Base-by-base conservation (phyloP, 805 yeast genomes). In the Hanseniaspora pseudoguilliermondii region DNA sequence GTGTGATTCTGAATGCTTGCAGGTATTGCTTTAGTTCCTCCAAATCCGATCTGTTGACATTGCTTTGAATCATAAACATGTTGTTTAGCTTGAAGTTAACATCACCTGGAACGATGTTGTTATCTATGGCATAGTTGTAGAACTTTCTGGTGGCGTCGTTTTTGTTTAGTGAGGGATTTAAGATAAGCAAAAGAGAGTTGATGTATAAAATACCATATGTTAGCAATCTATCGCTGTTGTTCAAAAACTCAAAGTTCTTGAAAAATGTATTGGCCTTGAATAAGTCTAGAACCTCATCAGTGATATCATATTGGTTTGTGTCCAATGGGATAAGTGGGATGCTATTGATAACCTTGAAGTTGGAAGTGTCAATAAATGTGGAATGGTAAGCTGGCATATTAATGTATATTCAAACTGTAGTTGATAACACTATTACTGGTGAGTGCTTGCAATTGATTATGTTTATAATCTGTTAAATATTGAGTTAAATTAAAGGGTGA, bases 261-360 rank as follows among this genome's bases (percentile, higher is more conserved):
- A 93, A 93, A 71, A 93, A 91, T 13, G 96, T 86, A 70, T 93
- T 93, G 63, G 97, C 96, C 61, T 98, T 77, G 71, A 93, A 93
- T 55, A 93, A 75, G 69, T 93, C 97, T 55, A 93, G 72, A 29
- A 82, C 77, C 69, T 93, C 99, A 68, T 93, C 99, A 57, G 86
- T 78, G 57, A 93, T 86, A 71, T 93, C 99, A 67, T 90, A 91
- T 84, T 10, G 98, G 97, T 5, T 80, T 11, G 97, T 83, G 64
- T 82, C 82, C 58, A 93, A 73, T 39, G 99, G 96, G 56, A 90
- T 71, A n/a, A 93, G 71, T 5, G 85, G 86, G 59, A 88, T 74
- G 70, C 90, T 91, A 39, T 89, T 91, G 32, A 87, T 82, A 50
- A 78, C 66, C 65, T 93, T 76, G 54, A 79, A 76, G 59, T 74